Conservation (phyloP, 2,329 filamentous ascomycete genomes). For the Verticillium albo-atrum region DNA sequence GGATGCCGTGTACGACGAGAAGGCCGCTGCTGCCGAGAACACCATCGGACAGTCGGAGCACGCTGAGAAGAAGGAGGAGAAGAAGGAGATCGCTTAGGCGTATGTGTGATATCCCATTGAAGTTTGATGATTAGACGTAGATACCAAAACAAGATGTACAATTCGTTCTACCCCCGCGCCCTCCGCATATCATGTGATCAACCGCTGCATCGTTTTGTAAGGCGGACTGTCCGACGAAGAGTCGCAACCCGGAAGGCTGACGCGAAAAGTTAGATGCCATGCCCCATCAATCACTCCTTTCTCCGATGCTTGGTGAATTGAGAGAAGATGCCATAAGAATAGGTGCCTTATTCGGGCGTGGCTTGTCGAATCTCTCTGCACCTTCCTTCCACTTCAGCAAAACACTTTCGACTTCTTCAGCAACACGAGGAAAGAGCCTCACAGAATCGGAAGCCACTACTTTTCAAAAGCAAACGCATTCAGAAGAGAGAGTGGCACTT, state of each 20-base stretch:
- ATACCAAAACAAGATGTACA: background rate
- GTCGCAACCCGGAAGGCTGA: background rate
- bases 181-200: background rate
- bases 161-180: background rate
- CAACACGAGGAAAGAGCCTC: background rate
- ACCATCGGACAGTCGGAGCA: slow-evolving; percentile 24
- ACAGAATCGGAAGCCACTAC: background rate
- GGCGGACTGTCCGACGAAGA: background rate
- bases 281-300: background rate
- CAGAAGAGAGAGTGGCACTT: no score
- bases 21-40: slow-evolving; percentile 32
- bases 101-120: background rate
- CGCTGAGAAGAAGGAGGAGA: slow-evolving; percentile 24
- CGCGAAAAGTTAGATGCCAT: background rate
- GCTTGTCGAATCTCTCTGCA: background rate
- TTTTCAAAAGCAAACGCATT: no score
- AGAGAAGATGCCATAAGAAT: background rate
- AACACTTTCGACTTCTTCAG: background rate
- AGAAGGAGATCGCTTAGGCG: background rate
- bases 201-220: background rate
- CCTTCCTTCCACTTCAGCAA: background rate
- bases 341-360: background rate
- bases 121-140: background rate
- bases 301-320: background rate
- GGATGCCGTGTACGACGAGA: slow-evolving; percentile 39